Base-by-base conservation (phyloP, 1,139 yeast genomes). In the Hanseniaspora gamundiae region DNA sequence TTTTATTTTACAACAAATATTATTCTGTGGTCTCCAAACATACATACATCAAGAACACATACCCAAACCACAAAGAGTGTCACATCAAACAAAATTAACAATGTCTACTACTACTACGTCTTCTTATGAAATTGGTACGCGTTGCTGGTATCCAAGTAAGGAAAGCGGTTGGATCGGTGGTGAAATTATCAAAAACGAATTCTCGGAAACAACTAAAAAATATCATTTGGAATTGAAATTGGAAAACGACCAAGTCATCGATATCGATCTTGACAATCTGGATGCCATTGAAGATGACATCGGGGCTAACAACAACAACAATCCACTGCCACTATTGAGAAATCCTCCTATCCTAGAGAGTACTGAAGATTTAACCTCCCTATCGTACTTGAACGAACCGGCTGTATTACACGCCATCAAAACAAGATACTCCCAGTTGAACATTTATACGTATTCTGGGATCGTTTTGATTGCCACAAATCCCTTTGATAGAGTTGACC, bases 91-190 rank as follows among this genome's bases (percentile, higher is more conserved):
- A 13, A 39, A 10, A 17, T 24, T 29, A 20, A 30, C 28, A 17
- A 33, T 33, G 36, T 33, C 36, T 5, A 33, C 22, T 9, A n/a
- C n/a, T n/a, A 33, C 11, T 33, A 33, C 17, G 19, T 17, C 36
- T 2, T 33, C 36, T 4, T 61, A 57, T 43, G 64, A 61, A 44
- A 58, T 60, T 19, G 65, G 65, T 28, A 60, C 64, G 24, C 88
- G 95, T 57, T 88, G 97, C 68, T 91, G 98, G 98, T 80, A 83
- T 56, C 95, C 94, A 29, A 93, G 85, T 62, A 86, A 80, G 49
- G 71, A 73, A 46, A 74, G 76, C 54, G 98, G 97, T 30, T 91
- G 97, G 95, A 70, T 87, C 38, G 94, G 95, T 38, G 93, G 87
- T 42, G 82, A 79, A 48, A 86, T 91, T 42, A 69, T 73, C 47